Percentiles rank a stretch among this genome's conserved stretches.
phyloP scores from a whole-genome alignment of 2,329 filamentous ascomycete species.

The Periconia digitata region DNA sequence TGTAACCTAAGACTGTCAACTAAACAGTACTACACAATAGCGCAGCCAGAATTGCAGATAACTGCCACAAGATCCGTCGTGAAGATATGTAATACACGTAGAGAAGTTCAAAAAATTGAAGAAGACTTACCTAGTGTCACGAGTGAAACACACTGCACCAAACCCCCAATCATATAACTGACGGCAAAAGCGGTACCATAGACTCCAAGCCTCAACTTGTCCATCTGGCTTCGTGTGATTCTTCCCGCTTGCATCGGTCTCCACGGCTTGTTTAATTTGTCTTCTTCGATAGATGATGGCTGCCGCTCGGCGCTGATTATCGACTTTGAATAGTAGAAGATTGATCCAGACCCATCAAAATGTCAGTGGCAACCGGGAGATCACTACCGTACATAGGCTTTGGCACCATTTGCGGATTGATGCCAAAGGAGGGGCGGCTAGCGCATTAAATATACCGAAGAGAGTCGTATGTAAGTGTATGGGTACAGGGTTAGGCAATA shows the following conservation, averaged over 20 bases:
- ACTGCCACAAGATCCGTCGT: background rate
- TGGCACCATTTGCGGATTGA: background rate
- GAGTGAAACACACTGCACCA: constrained; percentile 12
- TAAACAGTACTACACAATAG: background rate
- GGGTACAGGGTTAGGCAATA: no score
- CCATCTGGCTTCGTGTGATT: constrained; percentile 17
- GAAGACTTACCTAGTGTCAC: constrained; percentile 6
- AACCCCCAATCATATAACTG: constrained; percentile 17
- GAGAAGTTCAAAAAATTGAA: background rate
- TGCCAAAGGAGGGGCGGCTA: constrained; percentile 4
- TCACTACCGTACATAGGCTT: background rate
- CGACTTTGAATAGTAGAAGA: constrained; percentile 29
- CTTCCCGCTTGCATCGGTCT: constrained; percentile 27
- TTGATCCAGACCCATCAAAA: constrained; percentile 30
- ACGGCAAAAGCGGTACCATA: constrained; percentile 10
- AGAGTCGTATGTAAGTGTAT: no score
- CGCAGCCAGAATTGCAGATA: background rate
- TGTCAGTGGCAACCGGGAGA: background rate
- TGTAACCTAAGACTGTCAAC: background rate
- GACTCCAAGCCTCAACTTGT: constrained; percentile 13
- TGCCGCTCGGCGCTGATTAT: constrained; percentile 37
- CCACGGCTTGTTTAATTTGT: constrained; percentile 38
- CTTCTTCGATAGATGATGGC: constrained; percentile 21
- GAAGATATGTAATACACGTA: background rate
- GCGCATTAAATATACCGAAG: constrained; percentile 4